These are phyloP conservation scores for Davidsoniella australis DNA, from an alignment of 2,329 filamentous ascomycete genomes.

Conservation along the genomic window DNA sequence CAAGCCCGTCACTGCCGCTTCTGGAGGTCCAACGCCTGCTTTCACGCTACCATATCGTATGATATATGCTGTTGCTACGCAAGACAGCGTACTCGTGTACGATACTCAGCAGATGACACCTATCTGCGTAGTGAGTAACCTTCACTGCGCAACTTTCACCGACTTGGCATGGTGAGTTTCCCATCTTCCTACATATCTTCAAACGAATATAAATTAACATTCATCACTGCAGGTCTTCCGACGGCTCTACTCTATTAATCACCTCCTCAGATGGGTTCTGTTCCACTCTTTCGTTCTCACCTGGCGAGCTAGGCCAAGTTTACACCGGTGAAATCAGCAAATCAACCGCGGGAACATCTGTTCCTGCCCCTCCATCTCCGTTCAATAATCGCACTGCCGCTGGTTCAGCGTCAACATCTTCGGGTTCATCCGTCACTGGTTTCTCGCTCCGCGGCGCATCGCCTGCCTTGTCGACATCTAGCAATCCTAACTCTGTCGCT, in stretches of 20 bases:
- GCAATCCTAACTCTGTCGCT: constrained; percentile 41
- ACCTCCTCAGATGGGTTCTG: constrained; percentile 98
- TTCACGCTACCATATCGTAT: constrained; percentile 85
- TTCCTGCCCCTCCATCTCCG: constrained; percentile 44
- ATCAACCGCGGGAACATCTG: constrained; percentile 51
- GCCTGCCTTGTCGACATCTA: constrained; percentile 34
- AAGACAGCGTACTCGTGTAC: constrained; percentile 86
- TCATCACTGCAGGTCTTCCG: constrained; percentile 25
- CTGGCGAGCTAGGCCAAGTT: constrained; percentile 68
- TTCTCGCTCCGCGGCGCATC: constrained; percentile 4
- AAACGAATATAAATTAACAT: not conserved
- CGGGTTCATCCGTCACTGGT: constrained; percentile 38
- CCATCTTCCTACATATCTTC: not conserved
- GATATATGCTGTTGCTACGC: constrained; percentile 90
- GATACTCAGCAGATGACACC: constrained; percentile 95
- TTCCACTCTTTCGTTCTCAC: constrained; percentile 68
- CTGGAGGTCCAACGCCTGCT: constrained; percentile 46
- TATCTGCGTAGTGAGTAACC: constrained; percentile 84
- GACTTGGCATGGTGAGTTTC: constrained; percentile 73
- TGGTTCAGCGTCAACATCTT: constrained; percentile 57
- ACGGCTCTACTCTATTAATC: constrained; percentile 53
- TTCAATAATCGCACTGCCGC: constrained; percentile 32
- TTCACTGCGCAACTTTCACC: constrained; percentile 95
- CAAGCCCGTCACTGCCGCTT: constrained; percentile 33
- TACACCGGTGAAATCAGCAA: constrained; percentile 59